Conservation (phyloP, 306 rosid genomes). For the Quercus suber region DNA sequence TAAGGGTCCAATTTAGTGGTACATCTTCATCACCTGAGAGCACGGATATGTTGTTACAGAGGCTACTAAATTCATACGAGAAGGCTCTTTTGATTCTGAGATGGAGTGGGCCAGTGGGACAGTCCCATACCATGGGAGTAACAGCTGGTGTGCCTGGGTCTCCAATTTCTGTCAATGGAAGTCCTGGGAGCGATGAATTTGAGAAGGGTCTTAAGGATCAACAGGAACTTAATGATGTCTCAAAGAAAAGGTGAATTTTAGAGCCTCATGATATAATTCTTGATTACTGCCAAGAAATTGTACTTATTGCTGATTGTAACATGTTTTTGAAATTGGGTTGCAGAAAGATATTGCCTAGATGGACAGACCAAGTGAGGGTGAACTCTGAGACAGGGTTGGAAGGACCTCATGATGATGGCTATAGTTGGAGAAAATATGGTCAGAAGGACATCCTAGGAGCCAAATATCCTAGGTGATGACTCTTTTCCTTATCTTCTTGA, state of each 20-base stretch:
- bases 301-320: not conserved
- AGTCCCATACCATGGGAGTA: constrained; percentile 20
- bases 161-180: constrained; percentile 48
- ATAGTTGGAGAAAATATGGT: constrained; percentile 88
- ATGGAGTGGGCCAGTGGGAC: constrained; percentile 36
- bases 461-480: constrained; percentile 65
- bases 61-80: constrained; percentile 64
- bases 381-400: constrained; percentile 58
- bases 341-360: constrained; percentile 76
- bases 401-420: constrained; percentile 69
- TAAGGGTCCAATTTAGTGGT: constrained; percentile 41
- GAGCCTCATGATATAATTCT: not conserved
- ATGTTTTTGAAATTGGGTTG: constrained; percentile 15
- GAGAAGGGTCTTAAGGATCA: constrained; percentile 36
- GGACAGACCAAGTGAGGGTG: constrained; percentile 59
- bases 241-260: constrained; percentile 67
- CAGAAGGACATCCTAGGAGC: constrained; percentile 85
- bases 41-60: constrained; percentile 46
- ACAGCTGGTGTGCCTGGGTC: constrained; percentile 40
- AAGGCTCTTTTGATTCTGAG: constrained; percentile 61
- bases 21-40: constrained; percentile 35
- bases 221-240: constrained; percentile 40
- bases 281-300: not conserved
- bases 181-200: constrained; percentile 51
- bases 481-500: not conserved